A percentile compares a stretch with the other conserved stretches of the same genome.
Evolutionary conservation across 768 basidiomycete species (phyloP).

Genomic region (Pholiota microspora): DNA sequence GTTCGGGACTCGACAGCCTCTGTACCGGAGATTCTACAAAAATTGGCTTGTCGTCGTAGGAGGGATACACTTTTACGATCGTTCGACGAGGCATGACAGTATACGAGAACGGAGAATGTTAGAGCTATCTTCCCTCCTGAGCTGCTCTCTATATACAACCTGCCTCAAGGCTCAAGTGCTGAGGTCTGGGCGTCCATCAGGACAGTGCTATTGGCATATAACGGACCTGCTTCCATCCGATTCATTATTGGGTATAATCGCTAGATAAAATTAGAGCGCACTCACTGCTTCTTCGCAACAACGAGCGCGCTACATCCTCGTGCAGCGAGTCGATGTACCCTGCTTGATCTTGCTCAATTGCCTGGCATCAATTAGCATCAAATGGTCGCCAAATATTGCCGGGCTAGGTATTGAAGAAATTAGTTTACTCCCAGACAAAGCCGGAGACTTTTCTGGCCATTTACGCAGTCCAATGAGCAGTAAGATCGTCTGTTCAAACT

Average conservation of each 20-base stretch:
- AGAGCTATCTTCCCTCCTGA: neutral
- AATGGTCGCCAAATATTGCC: no score
- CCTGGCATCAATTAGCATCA: no score
- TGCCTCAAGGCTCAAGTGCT: neutral
- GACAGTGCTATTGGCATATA: neutral
- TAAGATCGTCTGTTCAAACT: no score
- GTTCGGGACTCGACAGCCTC: neutral
- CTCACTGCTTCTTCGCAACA: neutral
- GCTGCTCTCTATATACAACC: neutral
- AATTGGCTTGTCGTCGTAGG: slow-evolving; percentile 6
- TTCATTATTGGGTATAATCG: neutral
- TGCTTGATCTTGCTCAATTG: neutral
- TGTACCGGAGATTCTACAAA: slow-evolving; percentile 9
- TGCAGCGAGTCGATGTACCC: neutral
- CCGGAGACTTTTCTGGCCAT: no score
- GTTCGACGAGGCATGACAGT: slow-evolving; percentile 8
- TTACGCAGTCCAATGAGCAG: no score
- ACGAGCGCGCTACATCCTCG: neutral
- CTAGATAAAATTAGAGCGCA: neutral
- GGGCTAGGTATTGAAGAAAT: no score
- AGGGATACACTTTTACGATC: slow-evolving; percentile 9
- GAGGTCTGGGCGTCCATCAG: neutral
- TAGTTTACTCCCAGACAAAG: no score
- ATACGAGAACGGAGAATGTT: neutral
- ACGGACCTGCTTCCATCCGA: neutral